phyloP scores from a whole-genome alignment of 805 yeast species.

The Naumovozyma dairenensis region DNA sequence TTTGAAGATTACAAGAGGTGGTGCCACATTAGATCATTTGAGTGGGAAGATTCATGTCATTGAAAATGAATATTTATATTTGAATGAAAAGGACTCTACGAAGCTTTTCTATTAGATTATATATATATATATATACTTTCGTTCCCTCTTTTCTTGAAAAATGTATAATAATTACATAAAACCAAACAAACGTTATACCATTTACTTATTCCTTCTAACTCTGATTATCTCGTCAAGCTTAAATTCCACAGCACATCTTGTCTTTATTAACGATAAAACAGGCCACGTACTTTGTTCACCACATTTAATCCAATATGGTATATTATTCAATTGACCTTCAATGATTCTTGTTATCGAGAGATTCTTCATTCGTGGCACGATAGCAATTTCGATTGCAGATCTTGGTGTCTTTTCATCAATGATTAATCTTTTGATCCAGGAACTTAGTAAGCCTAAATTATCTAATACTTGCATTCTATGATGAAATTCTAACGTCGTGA shows the following conservation, averaged over 20 bases:
- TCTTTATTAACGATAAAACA: constrained; percentile 68
- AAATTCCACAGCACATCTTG: constrained; percentile 84
- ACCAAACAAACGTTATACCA: neutral
- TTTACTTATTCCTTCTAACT: constrained; percentile 20
- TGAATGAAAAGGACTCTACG: constrained; percentile 45
- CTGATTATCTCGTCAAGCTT: constrained; percentile 66
- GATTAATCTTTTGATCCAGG: constrained; percentile 60
- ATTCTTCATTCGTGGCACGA: constrained; percentile 77
- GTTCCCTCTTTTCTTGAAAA: too few relatives aligned
- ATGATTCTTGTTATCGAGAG: constrained; percentile 65
- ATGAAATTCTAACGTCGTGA: constrained; percentile 67
- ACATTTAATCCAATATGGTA: constrained; percentile 79
- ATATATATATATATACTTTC: too few relatives aligned
- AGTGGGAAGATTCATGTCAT: constrained; percentile 27
- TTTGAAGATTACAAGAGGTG: constrained; percentile 50
- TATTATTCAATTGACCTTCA: constrained; percentile 69
- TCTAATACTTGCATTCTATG: constrained; percentile 77
- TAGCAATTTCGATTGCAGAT: constrained; percentile 73
- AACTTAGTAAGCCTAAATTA: constrained; percentile 64
- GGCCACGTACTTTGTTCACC: constrained; percentile 96
- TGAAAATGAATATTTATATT: constrained; percentile 58
- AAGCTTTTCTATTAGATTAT: constrained; percentile 28
- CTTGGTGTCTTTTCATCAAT: constrained; percentile 83
- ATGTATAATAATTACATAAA: neutral
- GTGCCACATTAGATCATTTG: constrained; percentile 26